phyloP scores from a whole-genome alignment of 805 yeast genomes.

The Candida succiphila region DNA sequence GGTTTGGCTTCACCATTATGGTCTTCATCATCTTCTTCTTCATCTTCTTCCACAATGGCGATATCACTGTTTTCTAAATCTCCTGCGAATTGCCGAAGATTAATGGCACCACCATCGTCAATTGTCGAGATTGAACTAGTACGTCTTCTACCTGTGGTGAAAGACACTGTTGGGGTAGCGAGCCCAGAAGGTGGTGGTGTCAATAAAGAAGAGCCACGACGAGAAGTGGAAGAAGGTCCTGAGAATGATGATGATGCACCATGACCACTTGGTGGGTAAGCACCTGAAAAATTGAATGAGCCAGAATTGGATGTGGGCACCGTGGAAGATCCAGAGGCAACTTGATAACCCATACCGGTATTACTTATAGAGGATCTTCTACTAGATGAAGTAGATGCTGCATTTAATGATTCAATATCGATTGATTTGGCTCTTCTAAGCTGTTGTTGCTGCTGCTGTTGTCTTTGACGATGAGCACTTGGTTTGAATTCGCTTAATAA shows the following conservation, averaged over 20 bases:
- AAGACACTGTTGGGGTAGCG: background rate
- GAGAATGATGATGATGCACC: too few species aligned
- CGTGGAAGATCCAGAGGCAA: too few species aligned
- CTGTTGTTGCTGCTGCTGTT: background rate
- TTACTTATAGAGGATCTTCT: background rate
- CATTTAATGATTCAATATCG: background rate
- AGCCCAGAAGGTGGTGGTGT: background rate
- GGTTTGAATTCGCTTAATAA: background rate
- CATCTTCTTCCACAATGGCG: slow-evolving; percentile 6
- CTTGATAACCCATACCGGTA: background rate
- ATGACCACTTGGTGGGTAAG: too few species aligned
- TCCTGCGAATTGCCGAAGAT: background rate
- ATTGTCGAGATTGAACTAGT: slow-evolving; percentile 6
- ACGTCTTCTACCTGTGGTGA: background rate
- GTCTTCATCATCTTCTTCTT: slow-evolving; percentile 1
- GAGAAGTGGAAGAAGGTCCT: too few species aligned
- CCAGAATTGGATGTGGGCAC: too few species aligned
- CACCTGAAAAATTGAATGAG: too few species aligned
- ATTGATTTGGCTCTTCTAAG: slow-evolving; percentile 1
- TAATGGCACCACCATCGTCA: too few species aligned
- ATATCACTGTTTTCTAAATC: too few species aligned
- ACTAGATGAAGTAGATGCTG: background rate
- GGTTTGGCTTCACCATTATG: slow-evolving; percentile 23
- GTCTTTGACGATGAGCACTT: background rate
- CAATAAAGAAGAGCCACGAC: too few species aligned